Evolutionary conservation across 371 early-diverging fungal species (phyloP).

Genomic region (Syncephalastrum sp.): DNA sequence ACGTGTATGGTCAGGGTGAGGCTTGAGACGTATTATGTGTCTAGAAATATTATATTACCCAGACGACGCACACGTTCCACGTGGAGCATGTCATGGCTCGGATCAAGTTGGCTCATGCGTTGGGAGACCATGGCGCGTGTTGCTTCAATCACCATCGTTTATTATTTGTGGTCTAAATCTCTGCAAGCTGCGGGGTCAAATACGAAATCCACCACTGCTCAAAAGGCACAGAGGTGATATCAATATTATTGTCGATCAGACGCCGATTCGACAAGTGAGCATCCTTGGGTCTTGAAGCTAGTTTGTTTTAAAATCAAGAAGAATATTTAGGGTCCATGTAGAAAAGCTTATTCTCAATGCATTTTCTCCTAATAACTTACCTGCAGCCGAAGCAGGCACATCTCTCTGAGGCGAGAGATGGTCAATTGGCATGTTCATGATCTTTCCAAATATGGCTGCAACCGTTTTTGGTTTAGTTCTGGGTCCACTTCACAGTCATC

Average conservation of each 20-base stretch:
- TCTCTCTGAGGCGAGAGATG: constrained; percentile 51
- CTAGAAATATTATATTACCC: constrained; percentile 37
- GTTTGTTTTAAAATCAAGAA: not conserved
- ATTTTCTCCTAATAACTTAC: constrained; percentile 13
- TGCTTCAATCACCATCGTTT: constrained; percentile 14
- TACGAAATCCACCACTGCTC: constrained; percentile 50
- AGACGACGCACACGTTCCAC: constrained; percentile 70
- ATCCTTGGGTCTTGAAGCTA: constrained; percentile 63
- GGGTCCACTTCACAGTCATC: constrained; percentile 4
- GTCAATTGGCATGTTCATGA: constrained; percentile 47
- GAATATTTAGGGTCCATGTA: not conserved
- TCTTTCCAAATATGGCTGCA: constrained; percentile 48
- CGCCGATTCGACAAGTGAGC: constrained; percentile 61
- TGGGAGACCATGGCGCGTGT: constrained; percentile 58
- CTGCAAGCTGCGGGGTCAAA: constrained; percentile 4
- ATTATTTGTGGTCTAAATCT: too few species aligned
- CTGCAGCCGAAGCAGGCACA: constrained; percentile 40
- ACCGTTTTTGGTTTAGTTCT: too few species aligned
- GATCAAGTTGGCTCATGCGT: constrained; percentile 67
- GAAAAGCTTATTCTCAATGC: not conserved
- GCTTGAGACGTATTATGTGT: not conserved
- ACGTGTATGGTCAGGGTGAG: not conserved
- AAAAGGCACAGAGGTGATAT: constrained; percentile 51
- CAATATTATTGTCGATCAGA: constrained; percentile 53
- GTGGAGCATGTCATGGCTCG: constrained; percentile 81